Evolutionary conservation across 306 rosid genomes (phyloP).

Genomic region (Mimosa pudica): DNA sequence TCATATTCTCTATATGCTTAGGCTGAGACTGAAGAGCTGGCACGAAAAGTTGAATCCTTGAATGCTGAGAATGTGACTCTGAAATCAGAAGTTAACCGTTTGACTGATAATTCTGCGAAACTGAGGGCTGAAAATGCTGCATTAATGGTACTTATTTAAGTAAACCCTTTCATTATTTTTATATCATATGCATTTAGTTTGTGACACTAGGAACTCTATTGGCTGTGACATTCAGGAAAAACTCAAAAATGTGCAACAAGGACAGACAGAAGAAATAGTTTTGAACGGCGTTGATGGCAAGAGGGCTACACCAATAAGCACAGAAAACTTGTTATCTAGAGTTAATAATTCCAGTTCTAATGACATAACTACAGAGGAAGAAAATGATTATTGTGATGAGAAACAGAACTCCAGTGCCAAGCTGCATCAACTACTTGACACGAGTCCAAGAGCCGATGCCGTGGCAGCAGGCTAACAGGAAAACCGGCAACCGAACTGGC

Average conservation of each 20-base stretch:
- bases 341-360: slow-evolving; percentile 65
- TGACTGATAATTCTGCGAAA: slow-evolving; percentile 68
- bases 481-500: slow-evolving; percentile 39
- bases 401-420: slow-evolving; percentile 68
- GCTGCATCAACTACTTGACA: slow-evolving; percentile 83
- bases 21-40: slow-evolving; percentile 92
- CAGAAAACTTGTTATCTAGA: slow-evolving; percentile 75
- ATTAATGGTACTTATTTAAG: slow-evolving; percentile 53
- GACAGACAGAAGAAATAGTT: slow-evolving; percentile 53
- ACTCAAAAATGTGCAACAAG: slow-evolving; percentile 60
- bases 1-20: slow-evolving; percentile 33
- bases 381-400: slow-evolving; percentile 61
- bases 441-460: slow-evolving; percentile 81
- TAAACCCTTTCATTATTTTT: neutral
- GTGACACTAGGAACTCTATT: slow-evolving; percentile 28
- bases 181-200: neutral
- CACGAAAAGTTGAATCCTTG: slow-evolving; percentile 68
- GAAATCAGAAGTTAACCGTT: slow-evolving; percentile 63
- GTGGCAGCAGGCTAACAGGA: slow-evolving; percentile 77
- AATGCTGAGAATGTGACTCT: slow-evolving; percentile 60
- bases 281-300: slow-evolving; percentile 54
- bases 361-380: slow-evolving; percentile 60
- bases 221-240: slow-evolving; percentile 58
- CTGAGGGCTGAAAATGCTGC: slow-evolving; percentile 74
- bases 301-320: slow-evolving; percentile 58